Evolutionary conservation across 768 basidiomycete species (phyloP).

Genomic region (Tylopilus sp.): DNA sequence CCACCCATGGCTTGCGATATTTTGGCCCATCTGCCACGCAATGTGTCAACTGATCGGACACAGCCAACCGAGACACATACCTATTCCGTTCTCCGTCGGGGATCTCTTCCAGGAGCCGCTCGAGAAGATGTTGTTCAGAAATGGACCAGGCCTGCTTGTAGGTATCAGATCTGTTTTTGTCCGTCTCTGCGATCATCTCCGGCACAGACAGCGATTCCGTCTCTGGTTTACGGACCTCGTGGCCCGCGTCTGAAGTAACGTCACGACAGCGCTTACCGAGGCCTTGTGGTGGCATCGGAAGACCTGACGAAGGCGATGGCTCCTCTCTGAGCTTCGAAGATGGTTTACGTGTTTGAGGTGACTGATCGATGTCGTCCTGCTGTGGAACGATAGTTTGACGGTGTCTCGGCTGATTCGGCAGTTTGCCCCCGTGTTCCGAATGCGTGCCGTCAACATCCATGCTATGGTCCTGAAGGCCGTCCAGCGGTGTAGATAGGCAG

Average conservation of each 20-base stretch:
- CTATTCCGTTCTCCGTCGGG: conserved; percentile 75
- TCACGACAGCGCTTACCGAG: conserved; percentile 30
- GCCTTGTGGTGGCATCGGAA: conserved; percentile 14
- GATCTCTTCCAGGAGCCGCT: conserved; percentile 69
- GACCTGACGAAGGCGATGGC: conserved; percentile 2
- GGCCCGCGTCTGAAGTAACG: conserved; percentile 15
- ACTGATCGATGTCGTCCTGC: conserved; percentile 7
- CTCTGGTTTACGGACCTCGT: conserved; percentile 13
- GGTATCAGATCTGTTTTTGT: conserved; percentile 47
- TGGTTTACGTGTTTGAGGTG: conserved; percentile 30
- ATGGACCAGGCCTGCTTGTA: conserved; percentile 80
- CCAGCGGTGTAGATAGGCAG: conserved; percentile 21
- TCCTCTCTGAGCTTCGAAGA: conserved; percentile 20
- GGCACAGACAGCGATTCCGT: conserved; percentile 11
- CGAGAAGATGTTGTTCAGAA: conserved; percentile 73
- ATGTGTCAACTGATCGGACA: conserved; percentile 9
- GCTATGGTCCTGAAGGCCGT: conserved; percentile 5
- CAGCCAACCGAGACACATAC: conserved; percentile 35
- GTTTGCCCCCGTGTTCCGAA: background rate
- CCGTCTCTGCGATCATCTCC: conserved; percentile 20
- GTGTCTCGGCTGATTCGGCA: background rate
- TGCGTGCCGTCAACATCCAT: conserved; percentile 16
- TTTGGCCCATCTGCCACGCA: conserved; percentile 61
- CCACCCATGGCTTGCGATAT: conserved; percentile 83
- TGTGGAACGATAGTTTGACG: conserved; percentile 5